Evolutionary conservation across 1,284 basidiomycete species (phyloP), one percentile per base, ranked within the genome.

Genomic region (Calocybe gambosa): DNA sequence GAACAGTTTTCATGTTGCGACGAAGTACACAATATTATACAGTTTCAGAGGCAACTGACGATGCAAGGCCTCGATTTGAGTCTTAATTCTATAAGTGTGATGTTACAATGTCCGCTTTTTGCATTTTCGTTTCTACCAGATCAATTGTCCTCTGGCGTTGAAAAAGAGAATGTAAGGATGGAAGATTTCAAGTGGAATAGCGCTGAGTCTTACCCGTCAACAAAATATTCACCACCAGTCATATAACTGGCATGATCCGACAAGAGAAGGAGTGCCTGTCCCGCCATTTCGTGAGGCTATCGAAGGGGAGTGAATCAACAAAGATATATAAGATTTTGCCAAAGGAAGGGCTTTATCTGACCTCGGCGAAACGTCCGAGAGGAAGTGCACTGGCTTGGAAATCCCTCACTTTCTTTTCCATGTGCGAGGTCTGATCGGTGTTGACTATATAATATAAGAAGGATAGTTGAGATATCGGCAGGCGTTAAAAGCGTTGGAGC

Each of bases 201-300:
- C 25, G 25, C 10, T 5, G 10, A 26, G 18, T 37, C 65, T 40
- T 26, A 68, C 67, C 66, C 66, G 47, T 69, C 67, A 25, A 69
- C 56, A 36, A 68, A 67, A 42, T 68, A 68, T 48, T 68, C 66
- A 3, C 60, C 61, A 12, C 67, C 67, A 9, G 66, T 68, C 67
- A 69, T 69, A 45, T 68, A 69, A 25, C 57, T 58, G 0, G 64
- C 62, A 31, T 68, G 53, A 1, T 68, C 64, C 15, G 65, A 68
- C n/a, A 69, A 57, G 3, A 67, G 49, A 3, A 69, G 55, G 15
- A 69, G 48, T 8, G 64, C 62, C 43, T 66, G 67, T 4, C 62
- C 64, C 3, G 62, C 58, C 58, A 68, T 69, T 43, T 68, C 67
- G 16, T 65, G 46, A 9, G 66, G 64, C 66, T 68, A 28, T 1